These are phyloP conservation scores for Cicer pinnatifidum DNA, from an alignment of 306 rosid genomes.

Conservation along the genomic window DNA sequence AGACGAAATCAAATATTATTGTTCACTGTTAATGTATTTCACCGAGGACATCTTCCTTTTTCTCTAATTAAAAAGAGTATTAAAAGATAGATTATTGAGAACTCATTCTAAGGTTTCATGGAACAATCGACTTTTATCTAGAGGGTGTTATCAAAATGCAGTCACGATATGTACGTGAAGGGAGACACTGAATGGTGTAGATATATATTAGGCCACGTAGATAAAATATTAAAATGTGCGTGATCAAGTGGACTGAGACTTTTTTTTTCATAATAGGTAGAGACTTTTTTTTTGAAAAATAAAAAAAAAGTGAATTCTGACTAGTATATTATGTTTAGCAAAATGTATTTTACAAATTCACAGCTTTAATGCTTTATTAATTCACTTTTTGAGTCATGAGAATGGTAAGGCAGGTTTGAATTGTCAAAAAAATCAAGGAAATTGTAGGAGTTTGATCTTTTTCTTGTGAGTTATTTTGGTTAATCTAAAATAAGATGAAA, in stretches of 20 bases:
- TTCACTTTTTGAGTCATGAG: neutral
- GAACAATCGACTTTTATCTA: neutral
- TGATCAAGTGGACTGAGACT: neutral
- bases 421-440: neutral
- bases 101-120: neutral
- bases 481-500: too few relatives aligned
- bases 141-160: slow-evolving; percentile 1
- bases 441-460: neutral
- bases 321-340: neutral
- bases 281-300: neutral
- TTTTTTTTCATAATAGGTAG: neutral
- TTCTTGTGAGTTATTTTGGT: too few relatives aligned
- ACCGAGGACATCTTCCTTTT: too few relatives aligned
- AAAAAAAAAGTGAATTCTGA: neutral
- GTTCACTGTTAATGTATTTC: too few relatives aligned
- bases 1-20: too few relatives aligned
- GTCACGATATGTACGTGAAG: slow-evolving; percentile 54
- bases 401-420: neutral
- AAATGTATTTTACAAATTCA: neutral
- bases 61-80: too few relatives aligned
- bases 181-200: neutral
- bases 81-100: neutral
- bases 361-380: neutral
- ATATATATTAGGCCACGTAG: neutral
- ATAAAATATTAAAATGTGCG: neutral